Percentiles rank a stretch among this genome's conserved stretches.
These are phyloP conservation scores for Eudorina sp. DNA, from an alignment of 139 green algal genomes.

Conservation along the genomic window DNA sequence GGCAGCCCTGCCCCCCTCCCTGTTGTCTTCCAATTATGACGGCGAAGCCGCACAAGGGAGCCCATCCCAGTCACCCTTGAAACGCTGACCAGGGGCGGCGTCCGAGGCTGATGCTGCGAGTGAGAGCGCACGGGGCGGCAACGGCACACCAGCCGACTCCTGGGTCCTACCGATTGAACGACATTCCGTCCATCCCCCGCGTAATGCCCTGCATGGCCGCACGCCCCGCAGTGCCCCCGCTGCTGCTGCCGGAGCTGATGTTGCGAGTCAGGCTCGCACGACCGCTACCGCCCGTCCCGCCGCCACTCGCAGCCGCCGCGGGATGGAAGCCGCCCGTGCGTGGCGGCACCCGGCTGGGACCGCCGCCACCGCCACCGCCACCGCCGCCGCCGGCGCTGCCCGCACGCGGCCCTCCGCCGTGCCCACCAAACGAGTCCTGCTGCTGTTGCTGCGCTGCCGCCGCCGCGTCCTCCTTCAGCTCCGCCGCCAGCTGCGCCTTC, in stretches of 20 bases:
- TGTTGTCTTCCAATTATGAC: too few species aligned
- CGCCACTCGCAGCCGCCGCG: background rate
- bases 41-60: too few species aligned
- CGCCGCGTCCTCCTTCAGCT: conserved; percentile 15
- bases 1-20: too few species aligned
- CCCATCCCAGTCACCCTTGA: too few species aligned
- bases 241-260: background rate
- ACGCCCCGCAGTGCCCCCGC: conserved; percentile 51
- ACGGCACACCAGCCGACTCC: background rate
- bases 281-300: background rate
- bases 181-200: conserved; percentile 89
- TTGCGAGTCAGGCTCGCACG: background rate
- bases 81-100: too few species aligned
- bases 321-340: conserved; percentile 34
- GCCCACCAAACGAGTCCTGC: too few species aligned
- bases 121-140: background rate
- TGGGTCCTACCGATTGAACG: background rate
- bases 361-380: background rate
- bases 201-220: conserved; percentile 77
- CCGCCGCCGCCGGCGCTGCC: background rate
- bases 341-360: conserved; percentile 7
- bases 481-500: conserved; percentile 33
- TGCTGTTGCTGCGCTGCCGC: background rate
- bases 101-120: too few species aligned
- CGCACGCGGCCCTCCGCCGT: too few species aligned